A percentile compares a stretch with the other conserved stretches of the same genome.
phyloP scores from a whole-genome alignment of 2,329 filamentous ascomycete genomes.

The Microsporum canis region DNA sequence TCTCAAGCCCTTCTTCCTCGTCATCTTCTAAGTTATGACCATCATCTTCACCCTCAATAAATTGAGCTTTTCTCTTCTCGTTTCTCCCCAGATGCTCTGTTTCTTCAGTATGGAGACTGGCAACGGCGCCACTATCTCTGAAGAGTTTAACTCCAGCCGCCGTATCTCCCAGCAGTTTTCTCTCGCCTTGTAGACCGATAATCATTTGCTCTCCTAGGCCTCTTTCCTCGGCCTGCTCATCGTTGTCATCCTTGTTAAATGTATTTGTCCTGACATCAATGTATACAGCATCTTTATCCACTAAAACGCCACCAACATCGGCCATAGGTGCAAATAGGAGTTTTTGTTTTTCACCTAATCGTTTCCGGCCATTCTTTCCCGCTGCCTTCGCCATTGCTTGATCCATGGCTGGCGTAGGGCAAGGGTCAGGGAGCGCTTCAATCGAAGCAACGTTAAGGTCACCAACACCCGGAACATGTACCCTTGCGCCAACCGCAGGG shows the following conservation, averaged over 20 bases:
- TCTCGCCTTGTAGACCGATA: constrained; percentile 72
- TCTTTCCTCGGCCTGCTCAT: constrained; percentile 53
- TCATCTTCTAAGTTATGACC: constrained; percentile 48
- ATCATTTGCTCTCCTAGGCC: constrained; percentile 96
- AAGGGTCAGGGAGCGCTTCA: constrained; percentile 84
- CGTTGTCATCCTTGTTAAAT: constrained; percentile 56
- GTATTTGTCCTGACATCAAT: constrained; percentile 61
- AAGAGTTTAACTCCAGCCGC: constrained; percentile 80
- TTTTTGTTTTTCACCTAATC: constrained; percentile 93
- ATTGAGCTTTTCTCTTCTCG: constrained; percentile 40
- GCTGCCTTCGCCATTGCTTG: constrained; percentile 73
- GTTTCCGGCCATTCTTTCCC: constrained; percentile 67
- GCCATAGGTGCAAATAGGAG: constrained; percentile 96
- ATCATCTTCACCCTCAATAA: constrained; percentile 38
- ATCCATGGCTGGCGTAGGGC: constrained; percentile 84
- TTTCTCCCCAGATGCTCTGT: constrained; percentile 49
- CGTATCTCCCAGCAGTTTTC: constrained; percentile 68
- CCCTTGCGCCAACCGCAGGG: constrained; percentile 66
- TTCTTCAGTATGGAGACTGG: constrained; percentile 41
- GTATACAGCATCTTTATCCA: constrained; percentile 95
- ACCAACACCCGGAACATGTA: constrained; percentile 86
- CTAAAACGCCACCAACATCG: constrained; percentile 87
- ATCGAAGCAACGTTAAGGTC: constrained; percentile 76
- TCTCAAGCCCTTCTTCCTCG: constrained; percentile 45
- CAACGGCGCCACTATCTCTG: constrained; percentile 55